Conservation (phyloP, 2,329 filamentous ascomycete genomes). For the Penicillium nordicum region DNA sequence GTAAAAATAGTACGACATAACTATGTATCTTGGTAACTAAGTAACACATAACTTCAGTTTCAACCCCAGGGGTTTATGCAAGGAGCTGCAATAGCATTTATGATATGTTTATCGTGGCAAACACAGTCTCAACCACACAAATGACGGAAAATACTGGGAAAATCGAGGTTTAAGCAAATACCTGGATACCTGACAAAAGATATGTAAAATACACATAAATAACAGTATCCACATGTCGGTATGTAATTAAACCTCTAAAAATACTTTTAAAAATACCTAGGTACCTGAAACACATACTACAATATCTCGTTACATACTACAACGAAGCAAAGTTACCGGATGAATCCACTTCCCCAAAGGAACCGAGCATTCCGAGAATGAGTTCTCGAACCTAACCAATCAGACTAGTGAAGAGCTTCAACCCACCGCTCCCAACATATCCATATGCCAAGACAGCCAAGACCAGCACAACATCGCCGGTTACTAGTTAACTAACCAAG, state of each 20-base stretch:
- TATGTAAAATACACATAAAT: not conserved
- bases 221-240: fast-evolving
- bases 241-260: not conserved
- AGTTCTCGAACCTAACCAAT: conserved; percentile 17
- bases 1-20: not conserved
- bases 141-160: not conserved
- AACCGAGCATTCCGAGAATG: not conserved
- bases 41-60: not conserved
- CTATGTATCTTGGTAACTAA: not conserved
- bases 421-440: not conserved
- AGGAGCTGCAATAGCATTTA: conserved; percentile 6
- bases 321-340: not conserved
- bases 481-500: not conserved
- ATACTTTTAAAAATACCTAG: not conserved
- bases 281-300: not conserved
- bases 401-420: not conserved
- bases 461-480: not conserved
- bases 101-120: conserved; percentile 1
- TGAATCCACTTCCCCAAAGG: not conserved
- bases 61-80: conserved; percentile 2
- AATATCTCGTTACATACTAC: no score
- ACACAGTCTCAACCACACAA: no score
- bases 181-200: not conserved
- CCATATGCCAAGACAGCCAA: conserved; percentile 9
- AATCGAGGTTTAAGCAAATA: not conserved